These are phyloP conservation scores for Ramaria sp. DNA, from an alignment of 768 basidiomycete genomes.

Conservation along the genomic window DNA sequence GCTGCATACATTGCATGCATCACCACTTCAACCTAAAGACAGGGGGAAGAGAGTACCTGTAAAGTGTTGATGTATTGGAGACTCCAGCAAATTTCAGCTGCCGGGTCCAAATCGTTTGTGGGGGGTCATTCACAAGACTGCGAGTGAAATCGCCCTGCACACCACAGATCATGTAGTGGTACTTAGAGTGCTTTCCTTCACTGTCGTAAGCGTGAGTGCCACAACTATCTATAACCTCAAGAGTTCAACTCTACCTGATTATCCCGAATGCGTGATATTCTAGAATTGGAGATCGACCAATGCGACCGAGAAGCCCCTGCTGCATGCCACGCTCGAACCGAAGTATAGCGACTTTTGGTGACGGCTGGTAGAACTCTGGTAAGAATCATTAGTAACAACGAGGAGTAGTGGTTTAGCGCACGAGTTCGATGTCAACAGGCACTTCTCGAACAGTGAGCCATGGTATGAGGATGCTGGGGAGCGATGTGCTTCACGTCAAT, in stretches of 20 bases:
- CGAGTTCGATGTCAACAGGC: conserved; percentile 72
- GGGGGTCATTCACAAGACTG: conserved; percentile 58
- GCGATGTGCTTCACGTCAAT: neutral
- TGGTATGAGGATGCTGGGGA: conserved; percentile 50
- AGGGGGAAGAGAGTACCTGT: conserved; percentile 33
- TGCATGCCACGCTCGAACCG: conserved; percentile 80
- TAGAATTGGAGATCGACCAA: conserved; percentile 63
- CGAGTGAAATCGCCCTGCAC: conserved; percentile 77
- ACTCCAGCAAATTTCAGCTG: conserved; percentile 77
- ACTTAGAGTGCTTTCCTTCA: conserved; percentile 60
- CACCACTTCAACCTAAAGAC: neutral
- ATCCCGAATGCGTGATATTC: conserved; percentile 80
- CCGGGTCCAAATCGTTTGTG: conserved; percentile 65
- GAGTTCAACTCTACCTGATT: conserved; percentile 42
- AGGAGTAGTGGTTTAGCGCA: conserved; percentile 22
- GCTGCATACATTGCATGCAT: neutral
- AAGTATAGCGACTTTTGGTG: conserved; percentile 70
- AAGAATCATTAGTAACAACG: neutral
- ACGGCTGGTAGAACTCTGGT: conserved; percentile 40
- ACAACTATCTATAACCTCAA: neutral
- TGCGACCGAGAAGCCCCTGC: conserved; percentile 64
- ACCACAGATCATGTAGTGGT: conserved; percentile 75
- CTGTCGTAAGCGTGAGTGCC: conserved; percentile 23
- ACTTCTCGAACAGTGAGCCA: conserved; percentile 74
- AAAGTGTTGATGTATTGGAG: conserved; percentile 71